Evolutionary conservation across 768 basidiomycete genomes (phyloP), one percentile per base, ranked within the genome.

Genomic region (Cubamyces lactineus): DNA sequence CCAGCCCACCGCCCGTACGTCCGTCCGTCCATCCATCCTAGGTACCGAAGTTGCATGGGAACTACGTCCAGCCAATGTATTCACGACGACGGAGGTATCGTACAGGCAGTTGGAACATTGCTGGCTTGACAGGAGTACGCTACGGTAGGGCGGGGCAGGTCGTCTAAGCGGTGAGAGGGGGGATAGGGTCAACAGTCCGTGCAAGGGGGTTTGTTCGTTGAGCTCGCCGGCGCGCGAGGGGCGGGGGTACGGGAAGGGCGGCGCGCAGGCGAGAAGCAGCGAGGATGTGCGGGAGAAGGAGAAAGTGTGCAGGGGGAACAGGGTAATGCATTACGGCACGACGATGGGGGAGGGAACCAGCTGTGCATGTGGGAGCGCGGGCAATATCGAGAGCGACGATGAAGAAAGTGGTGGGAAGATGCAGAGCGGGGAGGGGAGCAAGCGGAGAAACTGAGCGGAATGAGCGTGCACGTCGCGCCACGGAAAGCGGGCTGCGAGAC

Each of bases 21-120:
- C 48, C 48, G 21, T n/a, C 23, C 15, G 13, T 26, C 48, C 26
- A 13, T 7, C 48, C 26, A 23, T 13, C 7, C 24, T 5, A 50
- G 46, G 30, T 39, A 42, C 41, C 21, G 50, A 38, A 19, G 26
- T 42, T 61, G 53, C 47, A 53, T 46, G 39, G 55, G 40, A 51
- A 60, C 59, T 63, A 67, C 64, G 61, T 65, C 65, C 65, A 59
- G 48, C 61, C 65, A 66, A 66, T 62, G 65, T 62, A 66, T 66
- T 66, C 57, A 59, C 61, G 61, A 61, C 59, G 64, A 64, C 63
- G 54, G 58, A 45, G 41, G 53, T 64, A 67, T 67, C 66, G 66
- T 67, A 67, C 67, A 68, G 52, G 55, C 53, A 64, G 63, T 53
- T 57, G 59, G 30, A 39, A 64, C 67, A 67, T 65, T 58, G 67